These are phyloP conservation scores for Neopestalotiopsis sp. DNA, from an alignment of 2,329 filamentous ascomycete species.

Conservation along the genomic window DNA sequence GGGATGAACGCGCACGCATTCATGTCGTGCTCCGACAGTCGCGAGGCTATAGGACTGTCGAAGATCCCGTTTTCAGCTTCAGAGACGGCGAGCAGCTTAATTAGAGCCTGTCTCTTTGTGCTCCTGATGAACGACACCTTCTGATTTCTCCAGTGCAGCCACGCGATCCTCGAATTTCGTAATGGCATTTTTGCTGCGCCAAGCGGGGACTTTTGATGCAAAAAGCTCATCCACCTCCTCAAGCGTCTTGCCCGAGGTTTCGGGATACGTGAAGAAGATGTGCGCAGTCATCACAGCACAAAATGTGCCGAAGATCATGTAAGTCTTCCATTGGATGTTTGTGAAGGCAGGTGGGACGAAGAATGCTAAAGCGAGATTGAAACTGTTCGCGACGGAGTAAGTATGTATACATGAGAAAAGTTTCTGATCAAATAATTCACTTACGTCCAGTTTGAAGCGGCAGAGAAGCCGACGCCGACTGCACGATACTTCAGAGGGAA, in stretches of 20 bases:
- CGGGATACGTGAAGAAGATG: slow-evolving; percentile 39
- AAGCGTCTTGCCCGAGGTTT: slow-evolving; percentile 49
- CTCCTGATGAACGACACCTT: not conserved
- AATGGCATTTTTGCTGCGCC: slow-evolving; percentile 13
- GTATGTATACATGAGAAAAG: not conserved
- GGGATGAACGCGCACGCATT: no score
- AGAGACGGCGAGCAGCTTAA: no score
- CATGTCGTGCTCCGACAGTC: no score
- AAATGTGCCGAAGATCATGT: slow-evolving; percentile 48
- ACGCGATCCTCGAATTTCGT: slow-evolving; percentile 27
- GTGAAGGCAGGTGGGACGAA: slow-evolving; percentile 23
- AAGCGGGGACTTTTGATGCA: slow-evolving; percentile 40
- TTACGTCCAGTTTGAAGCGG: slow-evolving; percentile 30
- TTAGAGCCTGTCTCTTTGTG: not conserved
- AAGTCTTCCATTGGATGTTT: slow-evolving; percentile 32
- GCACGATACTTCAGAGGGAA: slow-evolving; percentile 30
- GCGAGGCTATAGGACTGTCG: no score
- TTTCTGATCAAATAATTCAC: no score
- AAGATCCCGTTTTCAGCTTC: no score
- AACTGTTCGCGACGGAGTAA: slow-evolving; percentile 11
- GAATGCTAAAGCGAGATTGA: slow-evolving; percentile 28
- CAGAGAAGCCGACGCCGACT: slow-evolving; percentile 27
- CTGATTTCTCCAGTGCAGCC: slow-evolving; percentile 19
- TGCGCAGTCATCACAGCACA: slow-evolving; percentile 32
- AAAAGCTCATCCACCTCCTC: slow-evolving; percentile 57